Evolutionary conservation across 371 early-diverging fungal species (phyloP).

Genomic region (Mucor racemosus): DNA sequence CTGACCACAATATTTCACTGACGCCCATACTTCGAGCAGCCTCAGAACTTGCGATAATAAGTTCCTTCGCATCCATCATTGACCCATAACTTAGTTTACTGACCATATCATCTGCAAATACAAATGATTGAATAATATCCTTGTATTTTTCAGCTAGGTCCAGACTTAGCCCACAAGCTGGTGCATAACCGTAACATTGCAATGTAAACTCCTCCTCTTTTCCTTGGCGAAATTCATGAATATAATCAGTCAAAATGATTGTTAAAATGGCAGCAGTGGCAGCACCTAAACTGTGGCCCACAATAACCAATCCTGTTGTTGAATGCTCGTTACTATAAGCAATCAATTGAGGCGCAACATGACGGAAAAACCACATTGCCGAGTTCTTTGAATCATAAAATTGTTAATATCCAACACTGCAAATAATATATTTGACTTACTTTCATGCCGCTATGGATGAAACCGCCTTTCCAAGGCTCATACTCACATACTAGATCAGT

Average conservation of each 20-base stretch:
- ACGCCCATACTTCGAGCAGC: conserved; percentile 41
- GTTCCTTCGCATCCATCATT: conserved; percentile 55
- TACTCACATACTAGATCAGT: conserved; percentile 90
- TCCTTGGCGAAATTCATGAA: conserved; percentile 56
- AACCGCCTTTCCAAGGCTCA: conserved; percentile 84
- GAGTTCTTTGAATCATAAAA: conserved; percentile 42
- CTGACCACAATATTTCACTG: conserved; percentile 42
- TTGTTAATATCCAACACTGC: background rate
- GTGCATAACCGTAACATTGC: conserved; percentile 53
- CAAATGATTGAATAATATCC: conserved; percentile 50
- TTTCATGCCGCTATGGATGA: conserved; percentile 85
- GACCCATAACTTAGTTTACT: conserved; percentile 57
- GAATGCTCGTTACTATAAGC: conserved; percentile 70
- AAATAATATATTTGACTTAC: conserved; percentile 12
- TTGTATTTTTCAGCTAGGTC: conserved; percentile 51
- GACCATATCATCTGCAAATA: conserved; percentile 57
- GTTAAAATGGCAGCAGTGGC: conserved; percentile 80
- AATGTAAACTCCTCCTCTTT: conserved; percentile 42
- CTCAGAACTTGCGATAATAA: conserved; percentile 52
- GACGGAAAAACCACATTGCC: conserved; percentile 78
- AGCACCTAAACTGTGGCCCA: conserved; percentile 87
- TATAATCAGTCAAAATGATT: conserved; percentile 73
- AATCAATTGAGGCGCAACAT: conserved; percentile 71
- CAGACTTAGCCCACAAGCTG: conserved; percentile 50
- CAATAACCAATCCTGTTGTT: conserved; percentile 65